phyloP scores from a whole-genome alignment of 1,139 yeast genomes.

The Hansenula anomala region DNA sequence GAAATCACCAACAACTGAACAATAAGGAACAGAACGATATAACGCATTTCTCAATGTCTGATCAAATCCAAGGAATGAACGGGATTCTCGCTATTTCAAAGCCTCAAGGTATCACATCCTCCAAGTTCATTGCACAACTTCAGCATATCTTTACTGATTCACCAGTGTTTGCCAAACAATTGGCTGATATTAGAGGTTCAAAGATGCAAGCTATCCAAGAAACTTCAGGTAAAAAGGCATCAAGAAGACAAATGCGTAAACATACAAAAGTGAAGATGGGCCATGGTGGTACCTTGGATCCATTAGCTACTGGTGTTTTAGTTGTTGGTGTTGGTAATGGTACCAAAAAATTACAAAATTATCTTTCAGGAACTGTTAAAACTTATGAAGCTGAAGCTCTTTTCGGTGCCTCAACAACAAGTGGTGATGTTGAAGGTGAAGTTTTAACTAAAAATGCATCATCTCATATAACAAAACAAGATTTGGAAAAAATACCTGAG shows the following conservation, averaged over 20 bases:
- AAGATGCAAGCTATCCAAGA: constrained; percentile 38
- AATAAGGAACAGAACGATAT: constrained; percentile 4
- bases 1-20: background rate
- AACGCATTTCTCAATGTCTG: background rate
- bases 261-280: constrained; percentile 80
- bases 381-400: constrained; percentile 81
- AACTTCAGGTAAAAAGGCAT: constrained; percentile 33
- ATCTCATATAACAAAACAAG: constrained; percentile 52
- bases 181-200: constrained; percentile 43
- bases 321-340: constrained; percentile 90
- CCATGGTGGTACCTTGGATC: constrained; percentile 97
- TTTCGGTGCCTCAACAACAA: constrained; percentile 86
- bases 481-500: constrained; percentile 43
- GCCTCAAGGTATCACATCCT: constrained; percentile 82
- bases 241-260: constrained; percentile 40
- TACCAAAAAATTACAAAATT: constrained; percentile 72
- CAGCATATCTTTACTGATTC: constrained; percentile 62
- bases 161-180: constrained; percentile 50
- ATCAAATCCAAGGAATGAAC: constrained; percentile 40
- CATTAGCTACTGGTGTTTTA: constrained; percentile 88
- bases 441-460: constrained; percentile 54
- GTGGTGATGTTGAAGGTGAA: constrained; percentile 92
- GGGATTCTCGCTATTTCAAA: constrained; percentile 94
- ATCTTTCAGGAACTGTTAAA: constrained; percentile 67
- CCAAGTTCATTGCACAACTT: constrained; percentile 61